These are phyloP conservation scores for Aspergillus incahuasiensis DNA, from an alignment of 495 filamentous ascomycete genomes.

Conservation along the genomic window DNA sequence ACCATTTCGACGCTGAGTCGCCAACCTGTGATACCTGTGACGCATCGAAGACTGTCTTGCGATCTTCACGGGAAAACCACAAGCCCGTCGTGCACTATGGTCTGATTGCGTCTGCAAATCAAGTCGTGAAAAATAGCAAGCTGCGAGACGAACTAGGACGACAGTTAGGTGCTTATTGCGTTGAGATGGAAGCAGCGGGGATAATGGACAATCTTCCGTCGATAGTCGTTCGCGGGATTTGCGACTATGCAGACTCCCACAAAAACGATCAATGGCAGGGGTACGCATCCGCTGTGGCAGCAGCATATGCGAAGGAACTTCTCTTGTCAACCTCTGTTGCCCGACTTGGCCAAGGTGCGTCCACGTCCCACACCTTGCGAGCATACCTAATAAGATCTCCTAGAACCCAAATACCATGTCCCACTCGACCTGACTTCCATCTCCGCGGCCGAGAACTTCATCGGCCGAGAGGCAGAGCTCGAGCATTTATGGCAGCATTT, in stretches of 20 bases:
- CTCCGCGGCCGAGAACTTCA: constrained; percentile 24
- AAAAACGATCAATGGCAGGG: constrained; percentile 37
- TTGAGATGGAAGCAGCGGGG: constrained; percentile 46
- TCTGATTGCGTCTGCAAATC: constrained; percentile 25
- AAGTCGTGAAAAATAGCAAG: constrained; percentile 20
- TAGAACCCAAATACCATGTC: constrained; percentile 14
- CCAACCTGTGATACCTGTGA: too few species aligned
- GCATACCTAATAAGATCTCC: too few species aligned
- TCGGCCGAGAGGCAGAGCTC: constrained; percentile 26
- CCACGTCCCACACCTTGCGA: too few species aligned
- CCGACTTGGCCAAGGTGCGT: too few species aligned
- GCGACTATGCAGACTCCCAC: constrained; percentile 39
- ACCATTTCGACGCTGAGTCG: too few species aligned
- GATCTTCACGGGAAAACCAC: constrained; percentile 3
- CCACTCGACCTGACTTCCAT: constrained; percentile 24
- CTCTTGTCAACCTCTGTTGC: too few species aligned
- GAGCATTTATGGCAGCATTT: constrained; percentile 22
- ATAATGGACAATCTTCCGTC: constrained; percentile 34
- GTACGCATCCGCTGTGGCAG: constrained; percentile 34
- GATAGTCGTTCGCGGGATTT: constrained; percentile 36
- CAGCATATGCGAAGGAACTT: constrained; percentile 24
- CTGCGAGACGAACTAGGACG: constrained; percentile 20
- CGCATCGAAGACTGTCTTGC: not conserved
- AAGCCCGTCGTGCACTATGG: constrained; percentile 25
- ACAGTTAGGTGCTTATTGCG: not conserved